phyloP scores from a whole-genome alignment of 345 rosid species.

The Aquilaria malaccensis region DNA sequence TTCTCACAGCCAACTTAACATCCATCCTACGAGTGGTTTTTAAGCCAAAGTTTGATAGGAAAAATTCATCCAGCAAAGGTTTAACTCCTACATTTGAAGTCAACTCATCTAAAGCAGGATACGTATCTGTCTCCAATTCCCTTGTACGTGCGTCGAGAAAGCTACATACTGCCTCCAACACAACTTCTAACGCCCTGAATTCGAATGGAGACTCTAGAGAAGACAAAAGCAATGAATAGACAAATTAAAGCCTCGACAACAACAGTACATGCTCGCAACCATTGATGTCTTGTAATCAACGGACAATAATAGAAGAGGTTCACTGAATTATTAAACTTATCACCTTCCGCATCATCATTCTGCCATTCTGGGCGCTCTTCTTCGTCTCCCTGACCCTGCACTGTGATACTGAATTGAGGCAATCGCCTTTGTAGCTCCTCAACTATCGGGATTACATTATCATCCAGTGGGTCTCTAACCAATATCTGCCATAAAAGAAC shows the following conservation, averaged over 20 bases:
- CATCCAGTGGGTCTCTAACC: slow-evolving; percentile 49
- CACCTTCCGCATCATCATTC: slow-evolving; percentile 26
- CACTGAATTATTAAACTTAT: slow-evolving; percentile 4
- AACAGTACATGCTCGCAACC: not conserved
- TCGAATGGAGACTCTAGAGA: slow-evolving; percentile 47
- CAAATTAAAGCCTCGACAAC: not conserved
- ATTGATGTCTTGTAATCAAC: not conserved
- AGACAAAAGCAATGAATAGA: not conserved
- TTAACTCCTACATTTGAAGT: slow-evolving; percentile 33
- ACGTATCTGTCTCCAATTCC: slow-evolving; percentile 45
- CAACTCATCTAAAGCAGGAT: slow-evolving; percentile 56
- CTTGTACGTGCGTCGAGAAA: slow-evolving; percentile 48
- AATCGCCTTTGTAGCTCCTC: slow-evolving; percentile 43
- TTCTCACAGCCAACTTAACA: not conserved
- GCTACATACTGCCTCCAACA: slow-evolving; percentile 50
- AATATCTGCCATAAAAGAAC: slow-evolving; percentile 27
- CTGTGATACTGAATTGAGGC: slow-evolving; percentile 15
- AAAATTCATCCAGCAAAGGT: not conserved
- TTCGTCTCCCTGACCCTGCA: slow-evolving; percentile 34
- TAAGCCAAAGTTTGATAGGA: not conserved
- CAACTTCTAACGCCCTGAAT: slow-evolving; percentile 51
- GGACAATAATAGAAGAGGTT: not conserved
- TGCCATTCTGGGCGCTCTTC: slow-evolving; percentile 25
- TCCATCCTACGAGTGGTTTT: not conserved
- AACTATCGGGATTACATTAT: slow-evolving; percentile 38